A percentile compares a stretch with the other conserved stretches of the same genome.
These are phyloP conservation scores for Vanilla planifolia DNA, from an alignment of 106 monocot genomes.

Conservation along the genomic window DNA sequence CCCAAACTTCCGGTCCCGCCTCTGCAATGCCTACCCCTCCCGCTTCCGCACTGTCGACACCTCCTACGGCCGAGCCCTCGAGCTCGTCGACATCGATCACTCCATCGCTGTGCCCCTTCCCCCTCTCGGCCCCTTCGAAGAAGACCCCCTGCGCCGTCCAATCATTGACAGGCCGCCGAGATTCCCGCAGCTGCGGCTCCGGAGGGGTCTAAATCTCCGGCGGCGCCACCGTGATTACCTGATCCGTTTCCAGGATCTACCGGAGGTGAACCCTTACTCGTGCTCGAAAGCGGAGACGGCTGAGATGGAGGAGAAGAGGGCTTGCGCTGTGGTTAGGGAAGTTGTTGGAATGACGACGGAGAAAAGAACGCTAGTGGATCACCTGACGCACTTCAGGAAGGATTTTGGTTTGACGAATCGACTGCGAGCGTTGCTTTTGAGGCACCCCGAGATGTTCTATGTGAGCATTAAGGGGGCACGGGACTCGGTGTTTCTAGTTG, in stretches of 20 bases:
- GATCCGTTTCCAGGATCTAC: constrained; percentile 45
- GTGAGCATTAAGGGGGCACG: constrained; percentile 89
- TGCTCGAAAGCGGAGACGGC: not conserved
- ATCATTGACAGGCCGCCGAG: constrained; percentile 64
- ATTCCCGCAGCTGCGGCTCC: constrained; percentile 52
- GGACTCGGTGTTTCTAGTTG: constrained; percentile 85
- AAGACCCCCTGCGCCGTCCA: constrained; percentile 15
- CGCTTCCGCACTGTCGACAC: constrained; percentile 58
- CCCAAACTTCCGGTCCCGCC: constrained; percentile 51
- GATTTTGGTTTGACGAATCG: constrained; percentile 79
- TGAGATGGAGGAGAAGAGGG: constrained; percentile 43
- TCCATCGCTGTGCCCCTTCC: constrained; percentile 23
- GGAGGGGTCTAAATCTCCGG: constrained; percentile 67
- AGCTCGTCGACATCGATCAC: constrained; percentile 32
- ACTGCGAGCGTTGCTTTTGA: constrained; percentile 61
- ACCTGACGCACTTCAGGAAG: constrained; percentile 80
- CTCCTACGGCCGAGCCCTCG: constrained; percentile 65
- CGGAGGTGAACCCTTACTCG: constrained; percentile 49
- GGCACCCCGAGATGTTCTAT: constrained; percentile 97
- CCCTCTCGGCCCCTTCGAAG: constrained; percentile 1
- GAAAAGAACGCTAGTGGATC: constrained; percentile 83
- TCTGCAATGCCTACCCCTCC: constrained; percentile 57
- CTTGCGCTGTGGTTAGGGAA: constrained; percentile 86
- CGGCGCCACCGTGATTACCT: constrained; percentile 62
- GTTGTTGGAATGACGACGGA: constrained; percentile 80